Evolutionary conservation across 129 eudicot genomes (phyloP).

Genomic region (Gnaphalium uliginosum): DNA sequence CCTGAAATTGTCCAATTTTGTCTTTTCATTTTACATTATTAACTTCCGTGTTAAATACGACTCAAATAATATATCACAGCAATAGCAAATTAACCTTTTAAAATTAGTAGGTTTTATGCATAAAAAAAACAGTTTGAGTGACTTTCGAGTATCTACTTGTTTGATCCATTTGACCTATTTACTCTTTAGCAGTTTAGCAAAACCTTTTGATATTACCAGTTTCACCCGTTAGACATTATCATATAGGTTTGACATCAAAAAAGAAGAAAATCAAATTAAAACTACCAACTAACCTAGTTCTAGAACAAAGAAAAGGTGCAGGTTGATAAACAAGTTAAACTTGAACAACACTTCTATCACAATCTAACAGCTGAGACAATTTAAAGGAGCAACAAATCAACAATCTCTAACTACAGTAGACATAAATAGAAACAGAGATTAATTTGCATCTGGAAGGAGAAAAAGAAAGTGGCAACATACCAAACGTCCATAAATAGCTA

Average conservation of each 20-base stretch:
- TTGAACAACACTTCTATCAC: neutral
- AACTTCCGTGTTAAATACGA: neutral
- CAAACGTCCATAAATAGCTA: constrained; percentile 91
- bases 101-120: neutral
- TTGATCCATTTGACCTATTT: neutral
- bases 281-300: neutral
- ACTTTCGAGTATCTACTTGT: neutral
- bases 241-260: neutral
- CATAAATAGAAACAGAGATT: neutral
- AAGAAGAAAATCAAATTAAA: neutral
- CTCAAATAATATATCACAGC: neutral
- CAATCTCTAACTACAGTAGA: neutral
- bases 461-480: constrained; percentile 39
- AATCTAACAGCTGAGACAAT: constrained; percentile 7
- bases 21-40: neutral
- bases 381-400: constrained; percentile 1
- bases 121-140: neutral
- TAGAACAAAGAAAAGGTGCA: neutral
- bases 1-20: neutral
- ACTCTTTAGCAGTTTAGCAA: neutral
- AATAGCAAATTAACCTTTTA: neutral
- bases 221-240: neutral
- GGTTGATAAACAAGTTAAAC: constrained; percentile 7
- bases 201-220: neutral
- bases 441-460: neutral